A percentile compares a stretch with the other conserved stretches of the same genome.
Conservation (phyloP, 768 basidiomycete species). For the Boletus reticuloceps region DNA sequence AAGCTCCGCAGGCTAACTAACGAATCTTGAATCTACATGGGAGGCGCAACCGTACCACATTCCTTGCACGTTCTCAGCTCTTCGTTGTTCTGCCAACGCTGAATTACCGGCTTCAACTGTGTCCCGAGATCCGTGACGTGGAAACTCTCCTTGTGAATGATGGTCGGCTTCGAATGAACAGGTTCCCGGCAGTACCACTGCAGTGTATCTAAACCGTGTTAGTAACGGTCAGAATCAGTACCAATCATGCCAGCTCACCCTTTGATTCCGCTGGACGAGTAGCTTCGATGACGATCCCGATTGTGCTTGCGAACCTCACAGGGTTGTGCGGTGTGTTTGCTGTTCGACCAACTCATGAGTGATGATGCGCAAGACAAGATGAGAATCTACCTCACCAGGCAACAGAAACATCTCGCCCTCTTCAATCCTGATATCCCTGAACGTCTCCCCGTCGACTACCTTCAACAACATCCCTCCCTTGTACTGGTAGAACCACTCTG, state of each 20-base stretch:
- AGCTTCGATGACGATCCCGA: conserved; percentile 90
- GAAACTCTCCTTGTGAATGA: conserved; percentile 82
- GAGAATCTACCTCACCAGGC: conserved; percentile 56
- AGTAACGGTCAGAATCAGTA: background rate
- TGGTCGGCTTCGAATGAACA: conserved; percentile 60
- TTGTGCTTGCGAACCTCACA: conserved; percentile 83
- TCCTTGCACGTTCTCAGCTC: conserved; percentile 63
- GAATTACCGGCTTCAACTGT: conserved; percentile 89
- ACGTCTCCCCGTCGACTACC: conserved; percentile 75
- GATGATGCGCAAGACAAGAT: background rate
- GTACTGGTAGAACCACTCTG: conserved; percentile 97
- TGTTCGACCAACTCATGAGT: conserved; percentile 28
- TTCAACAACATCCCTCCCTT: conserved; percentile 91
- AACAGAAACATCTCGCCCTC: conserved; percentile 98
- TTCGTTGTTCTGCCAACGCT: conserved; percentile 72
- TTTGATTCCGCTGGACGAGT: conserved; percentile 70
- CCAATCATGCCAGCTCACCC: conserved; percentile 46
- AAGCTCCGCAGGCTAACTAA: conserved; percentile 10
- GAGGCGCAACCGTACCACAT: conserved; percentile 64
- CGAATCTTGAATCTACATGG: conserved; percentile 41
- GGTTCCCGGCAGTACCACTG: conserved; percentile 86
- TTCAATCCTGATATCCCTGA: conserved; percentile 83
- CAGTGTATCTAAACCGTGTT: conserved; percentile 63
- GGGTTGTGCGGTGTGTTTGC: conserved; percentile 98
- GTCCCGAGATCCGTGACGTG: conserved; percentile 90